Evolutionary conservation across 228 moss, liverwort and hornwort species (phyloP), one percentile per base, ranked within the genome.

Genomic region (Sphagnum magellanicum): DNA sequence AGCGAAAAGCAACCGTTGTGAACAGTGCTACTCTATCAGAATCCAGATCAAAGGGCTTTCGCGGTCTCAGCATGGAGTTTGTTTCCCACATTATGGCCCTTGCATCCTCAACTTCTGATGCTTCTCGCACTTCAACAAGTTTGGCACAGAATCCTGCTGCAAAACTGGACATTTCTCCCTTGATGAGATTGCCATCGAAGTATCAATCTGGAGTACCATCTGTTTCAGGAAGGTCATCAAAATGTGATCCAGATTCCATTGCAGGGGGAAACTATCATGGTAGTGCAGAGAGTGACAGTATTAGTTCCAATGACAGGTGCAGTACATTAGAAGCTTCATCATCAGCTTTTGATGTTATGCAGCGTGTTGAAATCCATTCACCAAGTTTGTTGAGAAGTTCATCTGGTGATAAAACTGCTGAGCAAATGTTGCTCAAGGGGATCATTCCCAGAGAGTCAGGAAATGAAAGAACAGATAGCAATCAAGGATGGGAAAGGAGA

Each of bases 11-110:
- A 61, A 86, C 78, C 11, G 65, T 79, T 70, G 78, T 81, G 16
- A 77, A 90, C 65, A 91, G 79, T 68, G 73, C 67, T 63, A 88
- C 88, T 52, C 81, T 85, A 62, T 86, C 87, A 61, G 74, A 88
- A 67, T 69, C 70, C 70, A 80, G 76, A 65, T 84, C 84, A 74
- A 81, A 90, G 76, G 88, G 85, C 74, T 92, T 88, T 72, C 81
- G 87, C 53, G 92, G 91, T 10, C 89, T 91, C 48, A 98, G 91
- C 66, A 82, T 91, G 75, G 87, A 87, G 72, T 98, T 98, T 70
- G 83, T 93, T 72, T 91, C 93, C 17, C 90, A 85, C 63, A 91
- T 98, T 72, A 93, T 98, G 91, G 83, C 89, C 53, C 84, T 93
- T 67, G 90, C 91, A 71, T 83, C 79, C 50, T 78, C 77, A 59